Evolutionary conservation across 2,329 filamentous ascomycete genomes (phyloP).

Genomic region (Penicillium sp.): DNA sequence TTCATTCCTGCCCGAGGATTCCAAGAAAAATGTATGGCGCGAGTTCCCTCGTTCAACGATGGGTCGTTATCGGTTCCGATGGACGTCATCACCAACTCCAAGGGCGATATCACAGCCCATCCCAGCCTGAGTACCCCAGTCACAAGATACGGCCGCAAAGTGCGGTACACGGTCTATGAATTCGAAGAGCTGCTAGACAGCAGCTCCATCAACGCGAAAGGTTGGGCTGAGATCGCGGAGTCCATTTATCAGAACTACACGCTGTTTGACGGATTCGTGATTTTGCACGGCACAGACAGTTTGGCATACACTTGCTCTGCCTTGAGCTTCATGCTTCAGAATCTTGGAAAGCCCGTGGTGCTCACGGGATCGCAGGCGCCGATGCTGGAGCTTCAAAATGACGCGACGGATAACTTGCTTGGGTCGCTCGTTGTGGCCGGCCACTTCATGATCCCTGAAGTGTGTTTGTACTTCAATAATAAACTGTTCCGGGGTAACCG

Average conservation of each 20-base stretch:
- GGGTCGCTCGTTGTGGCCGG: constrained; percentile 86
- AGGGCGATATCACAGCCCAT: constrained; percentile 53
- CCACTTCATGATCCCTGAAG: constrained; percentile 89
- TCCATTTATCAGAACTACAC: constrained; percentile 83
- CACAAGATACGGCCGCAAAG: constrained; percentile 75
- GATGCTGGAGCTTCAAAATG: constrained; percentile 87
- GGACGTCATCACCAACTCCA: constrained; percentile 55
- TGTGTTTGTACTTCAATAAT: constrained; percentile 92
- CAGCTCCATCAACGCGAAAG: constrained; percentile 80
- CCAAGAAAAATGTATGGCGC: constrained; percentile 76
- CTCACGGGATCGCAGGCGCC: constrained; percentile 81
- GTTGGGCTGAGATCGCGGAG: constrained; percentile 81
- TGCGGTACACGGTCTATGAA: constrained; percentile 81
- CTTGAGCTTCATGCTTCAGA: constrained; percentile 88
- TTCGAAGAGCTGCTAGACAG: constrained; percentile 85
- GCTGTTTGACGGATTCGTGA: constrained; percentile 85
- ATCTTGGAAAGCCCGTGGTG: constrained; percentile 87
- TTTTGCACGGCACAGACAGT: constrained; percentile 88
- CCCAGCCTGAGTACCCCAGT: constrained; percentile 75
- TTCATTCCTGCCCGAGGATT: constrained; percentile 80
- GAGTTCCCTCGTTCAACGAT: constrained; percentile 84
- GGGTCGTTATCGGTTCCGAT: constrained; percentile 58
- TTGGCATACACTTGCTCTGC: constrained; percentile 87
- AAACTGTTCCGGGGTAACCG: constrained; percentile 86
- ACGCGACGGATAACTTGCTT: constrained; percentile 87